Percentiles rank a stretch among this genome's conserved stretches.
Conservation (phyloP, 2,329 filamentous ascomycete species). For the Trichoderma cornu-damae region DNA sequence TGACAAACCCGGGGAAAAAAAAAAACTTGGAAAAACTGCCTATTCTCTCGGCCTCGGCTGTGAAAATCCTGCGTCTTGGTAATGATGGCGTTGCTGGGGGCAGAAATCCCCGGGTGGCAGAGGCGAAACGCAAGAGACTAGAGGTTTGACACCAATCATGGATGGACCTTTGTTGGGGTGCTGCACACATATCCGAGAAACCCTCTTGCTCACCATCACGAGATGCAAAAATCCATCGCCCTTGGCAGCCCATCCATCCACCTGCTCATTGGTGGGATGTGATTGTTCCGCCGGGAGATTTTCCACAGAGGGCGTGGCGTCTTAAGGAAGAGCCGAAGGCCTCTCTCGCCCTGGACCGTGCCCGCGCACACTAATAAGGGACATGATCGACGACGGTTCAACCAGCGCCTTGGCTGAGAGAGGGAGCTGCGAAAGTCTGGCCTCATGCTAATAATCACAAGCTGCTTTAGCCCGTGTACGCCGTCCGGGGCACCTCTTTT, state of each 20-base stretch:
- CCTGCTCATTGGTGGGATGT: constrained; percentile 12
- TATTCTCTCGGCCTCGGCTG: no score
- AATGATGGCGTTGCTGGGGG: no score
- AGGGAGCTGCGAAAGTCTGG: neutral
- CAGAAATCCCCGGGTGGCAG: no score
- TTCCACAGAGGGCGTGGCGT: neutral
- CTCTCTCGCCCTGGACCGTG: constrained; percentile 1
- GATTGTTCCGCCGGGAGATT: constrained; percentile 13
- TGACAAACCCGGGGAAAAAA: no score
- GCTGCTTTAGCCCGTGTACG: neutral
- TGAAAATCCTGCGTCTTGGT: no score
- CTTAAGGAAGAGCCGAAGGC: constrained; percentile 5
- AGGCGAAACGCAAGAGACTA: neutral
- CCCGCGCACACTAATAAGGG: neutral
- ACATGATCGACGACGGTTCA: neutral
- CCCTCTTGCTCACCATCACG: neutral
- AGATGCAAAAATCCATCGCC: neutral
- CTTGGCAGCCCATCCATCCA: neutral
- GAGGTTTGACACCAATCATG: neutral
- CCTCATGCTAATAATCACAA: neutral
- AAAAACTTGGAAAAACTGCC: no score
- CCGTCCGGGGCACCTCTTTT: neutral
- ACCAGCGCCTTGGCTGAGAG: constrained; percentile 6
- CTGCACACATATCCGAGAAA: no score
- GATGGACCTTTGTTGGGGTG: no score